Conservation (phyloP, 495 filamentous ascomycete genomes). For the Letharia lupina region DNA sequence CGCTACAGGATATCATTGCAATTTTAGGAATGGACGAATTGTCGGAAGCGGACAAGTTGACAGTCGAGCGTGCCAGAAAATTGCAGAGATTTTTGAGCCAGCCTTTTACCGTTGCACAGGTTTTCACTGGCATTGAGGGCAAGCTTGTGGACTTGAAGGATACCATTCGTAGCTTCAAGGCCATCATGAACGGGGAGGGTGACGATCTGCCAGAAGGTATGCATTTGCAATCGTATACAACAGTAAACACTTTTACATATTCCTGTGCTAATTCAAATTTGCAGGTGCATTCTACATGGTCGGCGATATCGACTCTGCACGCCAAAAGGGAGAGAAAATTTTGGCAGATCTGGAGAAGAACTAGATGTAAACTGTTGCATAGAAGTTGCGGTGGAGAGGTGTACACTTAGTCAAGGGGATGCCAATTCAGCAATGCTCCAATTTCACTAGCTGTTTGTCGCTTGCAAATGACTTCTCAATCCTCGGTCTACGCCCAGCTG, state of each 20-base stretch:
- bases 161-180: constrained; percentile 94
- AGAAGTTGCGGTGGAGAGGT: constrained; percentile 4
- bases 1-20: constrained; percentile 99
- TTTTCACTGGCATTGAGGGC: constrained; percentile 99
- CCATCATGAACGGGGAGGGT: constrained; percentile 89
- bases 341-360: constrained; percentile 76
- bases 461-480: constrained; percentile 4
- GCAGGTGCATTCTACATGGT: constrained; percentile 92
- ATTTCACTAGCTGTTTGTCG: constrained; percentile 5
- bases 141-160: constrained; percentile 95
- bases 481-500: no score
- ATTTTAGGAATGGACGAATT: constrained; percentile 99
- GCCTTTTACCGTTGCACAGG: constrained; percentile 97
- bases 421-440: constrained; percentile 1
- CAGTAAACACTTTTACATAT: neutral
- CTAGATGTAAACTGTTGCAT: constrained; percentile 17
- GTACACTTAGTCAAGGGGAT: constrained; percentile 13
- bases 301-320: constrained; percentile 85
- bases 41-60: constrained; percentile 97
- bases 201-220: constrained; percentile 88
- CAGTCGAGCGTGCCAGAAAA: constrained; percentile 99
- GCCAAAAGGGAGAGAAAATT: constrained; percentile 99
- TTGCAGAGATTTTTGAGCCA: constrained; percentile 98
- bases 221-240: constrained; percentile 13
- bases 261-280: constrained; percentile 16